Conservation (phyloP, 805 yeast species). For the Clavispora santaluciae region DNA sequence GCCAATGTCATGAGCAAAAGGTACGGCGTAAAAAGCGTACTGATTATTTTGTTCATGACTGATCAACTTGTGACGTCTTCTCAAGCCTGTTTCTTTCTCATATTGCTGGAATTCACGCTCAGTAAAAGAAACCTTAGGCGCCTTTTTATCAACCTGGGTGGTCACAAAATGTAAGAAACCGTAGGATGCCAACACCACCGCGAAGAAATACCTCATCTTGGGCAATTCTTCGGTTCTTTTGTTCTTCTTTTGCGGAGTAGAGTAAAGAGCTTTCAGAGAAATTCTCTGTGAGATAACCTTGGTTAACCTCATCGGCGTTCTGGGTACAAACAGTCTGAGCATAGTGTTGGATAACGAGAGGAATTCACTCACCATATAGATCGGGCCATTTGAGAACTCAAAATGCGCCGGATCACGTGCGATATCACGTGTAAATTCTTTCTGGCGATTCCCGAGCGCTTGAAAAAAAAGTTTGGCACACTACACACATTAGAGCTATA, state of each 20-base stretch:
- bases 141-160: conserved; percentile 25
- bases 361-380: too few relatives aligned
- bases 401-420: neutral
- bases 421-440: too few relatives aligned
- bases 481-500: neutral
- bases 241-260: conserved; percentile 2
- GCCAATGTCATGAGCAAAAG: conserved; percentile 21
- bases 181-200: conserved; percentile 29
- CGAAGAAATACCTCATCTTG: conserved; percentile 32
- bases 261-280: neutral
- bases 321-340: neutral
- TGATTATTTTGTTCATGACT: conserved; percentile 32
- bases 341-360: neutral
- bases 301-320: neutral
- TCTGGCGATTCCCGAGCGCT: too few relatives aligned
- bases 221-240: conserved; percentile 18
- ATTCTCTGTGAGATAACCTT: neutral
- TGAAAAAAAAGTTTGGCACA: neutral
- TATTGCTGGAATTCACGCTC: conserved; percentile 47
- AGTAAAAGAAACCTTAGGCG: conserved; percentile 36
- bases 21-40: conserved; percentile 39
- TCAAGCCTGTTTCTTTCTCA: conserved; percentile 48
- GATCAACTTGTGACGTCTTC: conserved; percentile 44
- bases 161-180: conserved; percentile 30
- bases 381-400: neutral